These are phyloP conservation scores for Decorospora gaudefroyi DNA, from an alignment of 2,329 filamentous ascomycete species.

Conservation along the genomic window DNA sequence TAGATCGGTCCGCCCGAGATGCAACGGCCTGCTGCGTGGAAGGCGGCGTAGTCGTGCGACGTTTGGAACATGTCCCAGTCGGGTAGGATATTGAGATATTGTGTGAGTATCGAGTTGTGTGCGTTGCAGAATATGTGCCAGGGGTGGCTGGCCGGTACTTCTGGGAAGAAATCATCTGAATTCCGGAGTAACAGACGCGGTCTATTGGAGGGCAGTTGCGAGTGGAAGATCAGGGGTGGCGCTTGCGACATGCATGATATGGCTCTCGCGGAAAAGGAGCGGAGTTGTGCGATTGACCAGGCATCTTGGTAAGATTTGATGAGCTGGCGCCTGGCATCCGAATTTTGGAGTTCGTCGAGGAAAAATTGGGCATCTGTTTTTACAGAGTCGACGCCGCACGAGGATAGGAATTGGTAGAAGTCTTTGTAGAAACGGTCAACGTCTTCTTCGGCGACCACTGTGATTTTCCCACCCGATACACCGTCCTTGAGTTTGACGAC, in stretches of 20 bases:
- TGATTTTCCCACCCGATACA: conserved; percentile 68
- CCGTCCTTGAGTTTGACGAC: conserved; percentile 60
- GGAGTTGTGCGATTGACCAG: conserved; percentile 77
- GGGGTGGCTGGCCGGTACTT: conserved; percentile 76
- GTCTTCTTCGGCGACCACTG: conserved; percentile 74
- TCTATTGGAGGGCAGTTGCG: conserved; percentile 75
- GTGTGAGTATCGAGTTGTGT: conserved; percentile 80
- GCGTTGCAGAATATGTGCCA: conserved; percentile 98
- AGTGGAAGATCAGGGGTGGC: conserved; percentile 83
- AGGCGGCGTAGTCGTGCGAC: conserved; percentile 70
- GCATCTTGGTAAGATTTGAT: conserved; percentile 80
- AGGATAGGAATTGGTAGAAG: conserved; percentile 81
- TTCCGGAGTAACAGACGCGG: conserved; percentile 79
- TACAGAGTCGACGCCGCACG: conserved; percentile 78
- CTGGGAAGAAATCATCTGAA: conserved; percentile 90
- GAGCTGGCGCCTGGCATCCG: conserved; percentile 71
- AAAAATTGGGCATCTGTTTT: conserved; percentile 95
- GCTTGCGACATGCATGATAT: conserved; percentile 96
- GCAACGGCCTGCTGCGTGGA: conserved; percentile 88
- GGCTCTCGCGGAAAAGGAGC: conserved; percentile 74
- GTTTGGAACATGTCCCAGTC: conserved; percentile 82
- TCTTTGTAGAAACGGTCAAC: conserved; percentile 80
- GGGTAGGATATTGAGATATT: conserved; percentile 83
- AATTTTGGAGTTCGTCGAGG: conserved; percentile 72
- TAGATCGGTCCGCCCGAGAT: conserved; percentile 91